Evolutionary conservation across 1,139 yeast genomes (phyloP), one percentile per base, ranked within the genome.

Genomic region (Arxiozyma telluris): DNA sequence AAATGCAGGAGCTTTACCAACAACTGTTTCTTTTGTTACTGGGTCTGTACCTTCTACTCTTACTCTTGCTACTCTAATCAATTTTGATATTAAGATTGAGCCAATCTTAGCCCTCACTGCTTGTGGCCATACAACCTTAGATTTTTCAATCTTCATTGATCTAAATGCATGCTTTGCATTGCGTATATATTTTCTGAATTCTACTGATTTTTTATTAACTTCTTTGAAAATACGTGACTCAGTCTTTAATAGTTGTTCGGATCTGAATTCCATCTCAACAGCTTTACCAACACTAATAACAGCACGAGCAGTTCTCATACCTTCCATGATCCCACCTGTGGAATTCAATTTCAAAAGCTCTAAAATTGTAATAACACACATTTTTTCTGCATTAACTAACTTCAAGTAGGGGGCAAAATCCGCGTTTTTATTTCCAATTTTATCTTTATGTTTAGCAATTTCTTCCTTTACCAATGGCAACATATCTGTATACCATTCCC

Each of bases 1-100:
- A 67, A 94, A 86, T 1, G 98, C 98, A 1, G 98, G 97, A 11
- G 90, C 93, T 49, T 78, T 75, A 39, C 93, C 96, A 46, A 73
- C 71, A 25, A 87, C 84, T 1, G 69, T 68, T 52, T 80, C 73
- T 17, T 88, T 87, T 0, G 94, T 84, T 2, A 81, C 76, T 1
- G 96, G 96, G 65, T 90, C 96, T 1, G 72, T 76, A 50, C 90
- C 96, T 52, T 74, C 74, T 2, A 90, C 96, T 18, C 82, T 78
- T 9, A 93, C 86, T 62, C 82, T 84, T 4, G 97, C 96, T 34
- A 87, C 89, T 62, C 87, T 86, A 65, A 93, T 75, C 54, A 93
- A 72, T 61, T 85, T 75, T 0, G 96, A 83, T 15, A 87, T 77
- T 55, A 93, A 74, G 7, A 86, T 78, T 1, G 96, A 87, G 1